Conservation (phyloP, 1,284 basidiomycete species). For the Bondarzewia mesenterica region DNA sequence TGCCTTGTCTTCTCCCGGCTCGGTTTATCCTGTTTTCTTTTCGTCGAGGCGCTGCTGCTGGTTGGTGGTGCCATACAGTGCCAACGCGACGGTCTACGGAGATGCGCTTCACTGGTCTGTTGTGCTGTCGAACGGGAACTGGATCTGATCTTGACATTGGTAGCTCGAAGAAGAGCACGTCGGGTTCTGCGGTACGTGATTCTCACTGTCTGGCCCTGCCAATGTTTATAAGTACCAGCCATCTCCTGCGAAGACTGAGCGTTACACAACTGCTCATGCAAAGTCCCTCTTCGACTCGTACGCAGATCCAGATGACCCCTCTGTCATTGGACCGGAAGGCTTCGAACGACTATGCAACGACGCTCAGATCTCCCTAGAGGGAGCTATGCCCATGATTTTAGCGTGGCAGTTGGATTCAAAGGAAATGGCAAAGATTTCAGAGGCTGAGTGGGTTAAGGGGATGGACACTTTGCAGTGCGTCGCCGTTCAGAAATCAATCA, state of each 20-base stretch:
- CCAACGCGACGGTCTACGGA: too few species aligned
- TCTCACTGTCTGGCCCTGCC: neutral
- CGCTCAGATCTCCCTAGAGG: constrained; percentile 58
- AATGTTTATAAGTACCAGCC: neutral
- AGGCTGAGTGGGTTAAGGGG: constrained; percentile 61
- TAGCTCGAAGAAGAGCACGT: neutral
- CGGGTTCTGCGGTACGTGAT: constrained; percentile 2
- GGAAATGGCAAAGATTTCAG: constrained; percentile 63
- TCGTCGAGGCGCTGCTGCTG: too few species aligned
- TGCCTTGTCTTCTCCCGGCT: neutral
- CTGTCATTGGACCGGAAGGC: constrained; percentile 58
- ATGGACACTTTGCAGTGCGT: constrained; percentile 49
- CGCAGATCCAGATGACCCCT: constrained; percentile 48
- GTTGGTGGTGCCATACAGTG: too few species aligned
- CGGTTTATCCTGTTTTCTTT: too few species aligned
- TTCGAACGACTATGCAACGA: constrained; percentile 60
- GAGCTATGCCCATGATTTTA: constrained; percentile 57
- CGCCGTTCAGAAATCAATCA: neutral
- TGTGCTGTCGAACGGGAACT: neutral
- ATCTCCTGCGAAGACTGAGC: constrained; percentile 23
- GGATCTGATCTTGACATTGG: neutral
- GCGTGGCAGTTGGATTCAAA: constrained; percentile 63
- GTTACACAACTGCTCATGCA: constrained; percentile 43
- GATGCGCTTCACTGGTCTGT: neutral
- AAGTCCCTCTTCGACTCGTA: constrained; percentile 53